Evolutionary conservation across 257 asterid species (phyloP).

Genomic region (Fraxinus cuspidata): DNA sequence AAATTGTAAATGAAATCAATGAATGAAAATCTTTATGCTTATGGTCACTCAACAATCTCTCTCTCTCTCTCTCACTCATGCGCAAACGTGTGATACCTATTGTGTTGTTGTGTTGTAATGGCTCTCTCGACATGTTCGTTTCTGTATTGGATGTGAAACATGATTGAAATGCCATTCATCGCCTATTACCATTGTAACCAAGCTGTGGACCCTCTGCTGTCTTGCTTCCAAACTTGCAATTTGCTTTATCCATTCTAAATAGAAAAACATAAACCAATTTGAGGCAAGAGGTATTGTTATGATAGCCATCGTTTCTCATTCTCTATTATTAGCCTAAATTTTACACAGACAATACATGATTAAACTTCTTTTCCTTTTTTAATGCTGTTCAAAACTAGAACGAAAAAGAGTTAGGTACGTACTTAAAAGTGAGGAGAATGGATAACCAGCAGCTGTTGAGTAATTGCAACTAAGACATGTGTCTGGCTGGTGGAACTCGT

Average conservation of each 20-base stretch:
- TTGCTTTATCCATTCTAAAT: background rate
- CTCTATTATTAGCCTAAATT: background rate
- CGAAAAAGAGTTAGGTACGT: background rate
- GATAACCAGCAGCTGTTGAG: background rate
- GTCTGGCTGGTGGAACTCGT: background rate
- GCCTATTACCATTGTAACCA: background rate
- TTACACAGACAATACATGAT: background rate
- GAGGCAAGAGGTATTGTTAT: background rate
- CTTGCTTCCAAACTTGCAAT: too few relatives aligned
- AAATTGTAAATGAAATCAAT: background rate
- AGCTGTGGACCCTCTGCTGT: background rate
- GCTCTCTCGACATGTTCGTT: too few relatives aligned
- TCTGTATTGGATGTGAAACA: too few relatives aligned
- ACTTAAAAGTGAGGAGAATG: slow-evolving; percentile 16
- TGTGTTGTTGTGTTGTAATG: too few relatives aligned
- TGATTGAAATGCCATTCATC: background rate
- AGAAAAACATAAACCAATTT: background rate
- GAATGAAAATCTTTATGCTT: background rate
- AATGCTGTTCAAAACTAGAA: background rate
- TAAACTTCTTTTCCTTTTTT: too few relatives aligned
- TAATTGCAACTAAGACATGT: background rate
- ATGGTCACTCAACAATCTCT: background rate
- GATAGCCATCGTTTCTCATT: background rate
- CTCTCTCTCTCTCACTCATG: background rate
- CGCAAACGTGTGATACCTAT: background rate